phyloP scores from a whole-genome alignment of 495 filamentous ascomycete genomes.

The Daldinia childiae region DNA sequence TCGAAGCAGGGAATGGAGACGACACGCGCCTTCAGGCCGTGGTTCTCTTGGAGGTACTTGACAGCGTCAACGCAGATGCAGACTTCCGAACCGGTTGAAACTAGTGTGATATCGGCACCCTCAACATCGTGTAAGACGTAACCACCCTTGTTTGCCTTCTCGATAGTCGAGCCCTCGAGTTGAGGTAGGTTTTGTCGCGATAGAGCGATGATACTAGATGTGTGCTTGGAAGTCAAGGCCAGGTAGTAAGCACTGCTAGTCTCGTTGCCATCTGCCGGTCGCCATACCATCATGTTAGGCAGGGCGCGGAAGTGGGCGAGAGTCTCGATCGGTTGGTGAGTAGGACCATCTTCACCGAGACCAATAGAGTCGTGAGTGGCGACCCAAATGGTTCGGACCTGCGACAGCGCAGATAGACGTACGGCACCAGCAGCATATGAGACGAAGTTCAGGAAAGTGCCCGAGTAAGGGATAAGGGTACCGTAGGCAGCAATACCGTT shows the following conservation, averaged over 20 bases:
- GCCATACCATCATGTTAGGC: conserved; percentile 99
- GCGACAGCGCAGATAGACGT: conserved; percentile 91
- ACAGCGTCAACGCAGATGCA: conserved; percentile 91
- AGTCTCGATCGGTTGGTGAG: conserved; percentile 99
- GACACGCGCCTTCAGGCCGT: conserved; percentile 87
- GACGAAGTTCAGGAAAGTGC: conserved; percentile 99
- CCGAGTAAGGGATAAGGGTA: conserved; percentile 89
- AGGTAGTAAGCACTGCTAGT: conserved; percentile 97
- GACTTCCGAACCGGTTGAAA: conserved; percentile 97
- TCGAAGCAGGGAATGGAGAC: conserved; percentile 97
- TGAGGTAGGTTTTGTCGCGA: conserved; percentile 99
- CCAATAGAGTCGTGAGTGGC: conserved; percentile 99
- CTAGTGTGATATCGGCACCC: conserved; percentile 85
- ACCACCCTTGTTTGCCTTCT: conserved; percentile 89
- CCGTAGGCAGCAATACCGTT: conserved; percentile 98
- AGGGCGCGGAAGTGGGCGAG: conserved; percentile 98
- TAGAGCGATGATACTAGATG: conserved; percentile 90
- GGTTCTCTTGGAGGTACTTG: conserved; percentile 87
- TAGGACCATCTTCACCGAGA: conserved; percentile 98
- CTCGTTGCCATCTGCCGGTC: conserved; percentile 98
- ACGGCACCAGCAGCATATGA: conserved; percentile 97
- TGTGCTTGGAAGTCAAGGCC: conserved; percentile 88
- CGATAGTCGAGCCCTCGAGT: conserved; percentile 89
- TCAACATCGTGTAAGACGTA: conserved; percentile 88
- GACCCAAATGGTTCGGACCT: conserved; percentile 92